These are phyloP conservation scores for Spatholobus suberectus DNA, from an alignment of 306 rosid genomes.

Conservation along the genomic window DNA sequence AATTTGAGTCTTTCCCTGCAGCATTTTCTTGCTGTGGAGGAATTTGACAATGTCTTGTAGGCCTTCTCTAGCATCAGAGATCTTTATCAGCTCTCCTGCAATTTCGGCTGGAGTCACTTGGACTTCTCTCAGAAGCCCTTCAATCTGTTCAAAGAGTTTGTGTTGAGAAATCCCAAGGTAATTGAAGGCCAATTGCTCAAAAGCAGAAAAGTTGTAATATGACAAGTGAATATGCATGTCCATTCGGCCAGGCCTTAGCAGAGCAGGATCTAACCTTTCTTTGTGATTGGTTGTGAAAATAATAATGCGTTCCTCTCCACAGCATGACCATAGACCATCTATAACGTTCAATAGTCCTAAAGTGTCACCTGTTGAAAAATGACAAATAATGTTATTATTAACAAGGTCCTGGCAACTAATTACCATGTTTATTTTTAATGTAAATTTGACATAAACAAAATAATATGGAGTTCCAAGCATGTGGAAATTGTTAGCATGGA, in stretches of 20 bases:
- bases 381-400: neutral
- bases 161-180: conserved; percentile 46
- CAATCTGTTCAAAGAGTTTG: conserved; percentile 46
- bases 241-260: conserved; percentile 65
- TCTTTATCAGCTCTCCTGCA: conserved; percentile 54
- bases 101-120: conserved; percentile 61
- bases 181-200: conserved; percentile 36
- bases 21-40: neutral
- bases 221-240: conserved; percentile 58
- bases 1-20: neutral
- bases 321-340: conserved; percentile 59
- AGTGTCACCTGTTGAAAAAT: conserved; percentile 51
- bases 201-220: conserved; percentile 48
- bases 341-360: conserved; percentile 53
- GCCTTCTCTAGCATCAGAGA: conserved; percentile 4
- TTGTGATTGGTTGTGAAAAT: conserved; percentile 55
- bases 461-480: neutral
- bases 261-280: conserved; percentile 55
- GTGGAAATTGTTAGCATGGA: neutral
- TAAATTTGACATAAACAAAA: neutral
- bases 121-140: conserved; percentile 47
- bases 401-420: neutral
- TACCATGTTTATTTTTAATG: too few species aligned
- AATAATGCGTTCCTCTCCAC: conserved; percentile 52
- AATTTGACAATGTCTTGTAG: conserved; percentile 46